Evolutionary conservation across 495 filamentous ascomycete genomes (phyloP).

Genomic region (Aspergillus saccharolyticus): DNA sequence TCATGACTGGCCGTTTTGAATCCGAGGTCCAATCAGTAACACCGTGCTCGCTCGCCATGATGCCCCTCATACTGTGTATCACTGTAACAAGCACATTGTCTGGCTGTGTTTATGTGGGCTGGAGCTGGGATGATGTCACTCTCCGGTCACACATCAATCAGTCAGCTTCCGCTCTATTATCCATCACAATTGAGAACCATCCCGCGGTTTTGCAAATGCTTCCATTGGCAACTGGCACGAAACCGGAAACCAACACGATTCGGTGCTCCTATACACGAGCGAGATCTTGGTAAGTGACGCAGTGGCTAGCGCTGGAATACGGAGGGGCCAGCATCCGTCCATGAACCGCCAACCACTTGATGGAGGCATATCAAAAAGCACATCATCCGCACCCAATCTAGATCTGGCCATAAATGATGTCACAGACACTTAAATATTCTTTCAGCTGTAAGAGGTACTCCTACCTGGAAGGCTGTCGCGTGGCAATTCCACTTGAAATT

Average conservation of each 20-base stretch:
- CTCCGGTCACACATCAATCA: background rate
- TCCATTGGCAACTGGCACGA: background rate
- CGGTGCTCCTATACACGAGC: too few relatives aligned
- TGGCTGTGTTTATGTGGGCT: background rate
- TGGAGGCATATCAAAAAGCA: background rate
- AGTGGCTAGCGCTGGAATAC: too few relatives aligned
- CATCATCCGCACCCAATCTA: background rate
- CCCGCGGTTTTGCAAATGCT: background rate
- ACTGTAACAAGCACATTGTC: background rate
- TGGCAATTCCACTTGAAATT: background rate
- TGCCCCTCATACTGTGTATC: too few relatives aligned
- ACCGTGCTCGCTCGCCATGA: too few relatives aligned
- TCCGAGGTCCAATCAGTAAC: too few relatives aligned
- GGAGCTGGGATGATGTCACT: slow-evolving; percentile 2
- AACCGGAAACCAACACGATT: background rate
- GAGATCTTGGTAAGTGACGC: too few relatives aligned
- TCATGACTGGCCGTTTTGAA: background rate
- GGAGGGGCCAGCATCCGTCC: too few relatives aligned
- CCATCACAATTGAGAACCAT: background rate
- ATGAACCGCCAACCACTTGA: background rate
- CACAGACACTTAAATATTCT: background rate
- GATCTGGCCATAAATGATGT: background rate
- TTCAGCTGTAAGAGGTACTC: background rate
- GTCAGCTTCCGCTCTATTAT: background rate
- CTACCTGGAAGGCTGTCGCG: background rate